Base-by-base conservation (phyloP, 495 filamentous ascomycete genomes). In the Hypoxylon fragiforme region DNA sequence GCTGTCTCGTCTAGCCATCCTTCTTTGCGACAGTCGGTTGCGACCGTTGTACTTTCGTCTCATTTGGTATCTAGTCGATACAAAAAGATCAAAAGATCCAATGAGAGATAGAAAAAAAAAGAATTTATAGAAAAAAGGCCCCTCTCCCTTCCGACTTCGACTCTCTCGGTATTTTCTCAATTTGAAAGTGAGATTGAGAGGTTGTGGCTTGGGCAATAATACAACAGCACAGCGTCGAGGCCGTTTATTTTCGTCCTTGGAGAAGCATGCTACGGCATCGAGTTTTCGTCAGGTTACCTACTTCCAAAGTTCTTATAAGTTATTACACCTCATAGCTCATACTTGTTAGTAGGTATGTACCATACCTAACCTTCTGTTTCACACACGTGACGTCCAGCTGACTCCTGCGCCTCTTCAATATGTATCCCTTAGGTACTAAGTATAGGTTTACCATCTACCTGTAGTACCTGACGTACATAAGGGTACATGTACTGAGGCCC, bases 1-100 rank as follows among this genome's bases (percentile, higher is more conserved):
- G 15, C 38, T 14, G 18, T 59, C 43, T 31, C 50, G 41, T 50
- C 46, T 56, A 18, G 51, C 51, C 57, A 54, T 60, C 24, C 39
- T n/a, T n/a, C n/a, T 50, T 32, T 52, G 45, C 50, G 54, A 49
- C 52, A 40, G 47, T 42, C 32, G 43, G 38, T 26, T 44, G 50
- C 51, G 47, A 46, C 43, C 15, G 58, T 46, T 35, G 52, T 47
- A 49, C 42, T 62, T 43, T 44, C 55, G 43, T 35, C 31, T 46
- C 36, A 42, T 44, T 30, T 35, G 32, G 19, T 36, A 20, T 34
- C 32, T 26, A 16, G 34, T 2, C 15, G 30, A 2, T 18, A 13
- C 13, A 2, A 14, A n/a, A 1, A 21, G 9, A 7, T 14, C 36
- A 14, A 18, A 31, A 12, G 16, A 16, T 28, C 36, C 18, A 14